A percentile compares a stretch with the other conserved stretches of the same genome.
These are phyloP conservation scores for Ceratocystis lukuohia DNA, from an alignment of 2,329 filamentous ascomycete species.

Conservation along the genomic window DNA sequence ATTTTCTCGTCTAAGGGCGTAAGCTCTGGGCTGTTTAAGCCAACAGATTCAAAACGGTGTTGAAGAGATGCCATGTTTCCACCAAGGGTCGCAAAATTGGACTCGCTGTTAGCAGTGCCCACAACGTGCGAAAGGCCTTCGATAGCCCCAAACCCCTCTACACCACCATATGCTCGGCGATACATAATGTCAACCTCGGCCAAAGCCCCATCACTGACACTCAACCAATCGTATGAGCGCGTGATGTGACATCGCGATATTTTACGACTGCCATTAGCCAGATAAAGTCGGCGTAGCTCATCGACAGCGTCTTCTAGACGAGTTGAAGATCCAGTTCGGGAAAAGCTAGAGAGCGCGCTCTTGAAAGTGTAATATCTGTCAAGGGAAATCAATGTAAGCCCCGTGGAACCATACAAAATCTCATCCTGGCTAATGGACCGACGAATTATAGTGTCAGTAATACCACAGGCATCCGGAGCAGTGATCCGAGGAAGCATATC, in stretches of 20 bases:
- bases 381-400: conserved; percentile 45
- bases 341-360: conserved; percentile 44
- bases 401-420: conserved; percentile 45
- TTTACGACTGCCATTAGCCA: conserved; percentile 38
- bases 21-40: neutral
- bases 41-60: neutral
- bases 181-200: conserved; percentile 44
- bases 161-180: conserved; percentile 41
- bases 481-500: conserved; percentile 34
- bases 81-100: neutral
- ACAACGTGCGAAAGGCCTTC: conserved; percentile 25
- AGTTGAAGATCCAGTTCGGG: conserved; percentile 31
- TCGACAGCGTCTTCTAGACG: conserved; percentile 49
- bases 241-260: conserved; percentile 39
- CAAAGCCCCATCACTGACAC: conserved; percentile 37
- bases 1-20: neutral
- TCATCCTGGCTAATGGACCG: conserved; percentile 48
- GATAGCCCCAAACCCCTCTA: conserved; percentile 34
- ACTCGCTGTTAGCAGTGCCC: neutral
- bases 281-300: conserved; percentile 45
- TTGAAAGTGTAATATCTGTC: conserved; percentile 54
- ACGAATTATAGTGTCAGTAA: conserved; percentile 40
- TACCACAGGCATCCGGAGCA: conserved; percentile 31
- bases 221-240: conserved; percentile 45
- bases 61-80: conserved; percentile 4